phyloP scores from a whole-genome alignment of 2,329 filamentous ascomycete genomes.

The Pseudocercospora cruenta region DNA sequence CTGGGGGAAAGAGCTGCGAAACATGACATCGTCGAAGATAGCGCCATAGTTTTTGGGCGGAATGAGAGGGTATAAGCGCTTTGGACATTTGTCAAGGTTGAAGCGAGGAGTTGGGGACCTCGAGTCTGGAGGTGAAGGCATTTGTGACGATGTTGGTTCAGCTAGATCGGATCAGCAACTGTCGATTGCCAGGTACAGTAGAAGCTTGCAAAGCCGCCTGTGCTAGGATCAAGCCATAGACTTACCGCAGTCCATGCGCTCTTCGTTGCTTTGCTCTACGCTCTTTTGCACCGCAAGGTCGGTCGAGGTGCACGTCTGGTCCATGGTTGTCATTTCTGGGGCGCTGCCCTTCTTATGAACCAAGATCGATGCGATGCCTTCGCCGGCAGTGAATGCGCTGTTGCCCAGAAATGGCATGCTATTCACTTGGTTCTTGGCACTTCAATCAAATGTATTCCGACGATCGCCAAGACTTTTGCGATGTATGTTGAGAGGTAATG shows the following conservation, averaged over 20 bases:
- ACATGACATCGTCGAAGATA: constrained; percentile 72
- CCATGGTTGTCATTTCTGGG: neutral
- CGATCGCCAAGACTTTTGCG: no score
- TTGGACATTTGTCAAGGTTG: constrained; percentile 31
- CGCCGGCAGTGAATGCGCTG: neutral
- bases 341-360: neutral
- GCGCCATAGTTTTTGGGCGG: constrained; percentile 76
- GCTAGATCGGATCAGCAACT: no score
- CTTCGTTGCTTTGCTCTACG: neutral
- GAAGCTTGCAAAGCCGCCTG: no score
- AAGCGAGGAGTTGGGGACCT: constrained; percentile 28
- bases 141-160: constrained; percentile 27
- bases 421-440: no score
- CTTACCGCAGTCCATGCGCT: constrained; percentile 1
- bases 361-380: neutral
- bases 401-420: constrained; percentile 1
- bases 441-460: no score
- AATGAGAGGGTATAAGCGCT: constrained; percentile 43
- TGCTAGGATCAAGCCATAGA: no score
- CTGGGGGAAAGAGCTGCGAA: constrained; percentile 79
- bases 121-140: constrained; percentile 33
- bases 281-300: neutral
- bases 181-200: no score
- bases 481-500: neutral
- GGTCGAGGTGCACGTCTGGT: neutral